Evolutionary conservation across 768 basidiomycete genomes (phyloP).

Genomic region (Podaxis pistillaris): DNA sequence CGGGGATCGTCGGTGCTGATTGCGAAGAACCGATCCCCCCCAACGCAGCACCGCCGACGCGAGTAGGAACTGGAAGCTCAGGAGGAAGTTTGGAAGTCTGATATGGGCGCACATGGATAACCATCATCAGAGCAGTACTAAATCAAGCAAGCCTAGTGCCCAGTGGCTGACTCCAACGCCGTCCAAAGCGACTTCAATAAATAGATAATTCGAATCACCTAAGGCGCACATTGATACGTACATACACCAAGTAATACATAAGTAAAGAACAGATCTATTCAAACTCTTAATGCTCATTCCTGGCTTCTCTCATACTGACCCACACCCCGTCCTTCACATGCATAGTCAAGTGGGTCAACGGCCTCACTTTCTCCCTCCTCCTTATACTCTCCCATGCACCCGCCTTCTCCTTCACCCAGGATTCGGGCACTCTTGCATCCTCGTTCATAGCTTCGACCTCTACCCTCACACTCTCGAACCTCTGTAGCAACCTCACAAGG

Average conservation of each 20-base stretch:
- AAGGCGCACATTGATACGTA: too few species aligned
- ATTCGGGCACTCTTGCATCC: conserved; percentile 30
- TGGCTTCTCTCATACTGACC: conserved; percentile 38
- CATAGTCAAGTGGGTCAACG: conserved; percentile 35
- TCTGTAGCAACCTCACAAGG: conserved; percentile 47
- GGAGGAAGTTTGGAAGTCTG: background rate
- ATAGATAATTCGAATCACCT: too few species aligned
- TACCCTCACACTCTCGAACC: conserved; percentile 40
- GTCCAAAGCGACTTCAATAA: too few species aligned
- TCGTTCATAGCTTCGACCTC: conserved; percentile 35
- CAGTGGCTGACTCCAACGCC: too few species aligned
- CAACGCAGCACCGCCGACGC: too few species aligned
- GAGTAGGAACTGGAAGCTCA: background rate
- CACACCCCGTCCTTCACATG: conserved; percentile 44
- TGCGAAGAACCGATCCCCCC: background rate
- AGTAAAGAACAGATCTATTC: background rate
- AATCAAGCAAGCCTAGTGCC: too few species aligned
- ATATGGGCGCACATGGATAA: background rate
- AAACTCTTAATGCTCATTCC: background rate
- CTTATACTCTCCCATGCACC: conserved; percentile 26
- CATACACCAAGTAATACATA: background rate
- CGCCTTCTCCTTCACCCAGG: conserved; percentile 29
- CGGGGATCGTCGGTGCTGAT: background rate
- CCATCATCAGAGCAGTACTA: too few species aligned
- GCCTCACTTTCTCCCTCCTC: conserved; percentile 31